These are phyloP conservation scores for Elsinoe ampelina DNA, from an alignment of 2,329 filamentous ascomycete species.

Conservation along the genomic window DNA sequence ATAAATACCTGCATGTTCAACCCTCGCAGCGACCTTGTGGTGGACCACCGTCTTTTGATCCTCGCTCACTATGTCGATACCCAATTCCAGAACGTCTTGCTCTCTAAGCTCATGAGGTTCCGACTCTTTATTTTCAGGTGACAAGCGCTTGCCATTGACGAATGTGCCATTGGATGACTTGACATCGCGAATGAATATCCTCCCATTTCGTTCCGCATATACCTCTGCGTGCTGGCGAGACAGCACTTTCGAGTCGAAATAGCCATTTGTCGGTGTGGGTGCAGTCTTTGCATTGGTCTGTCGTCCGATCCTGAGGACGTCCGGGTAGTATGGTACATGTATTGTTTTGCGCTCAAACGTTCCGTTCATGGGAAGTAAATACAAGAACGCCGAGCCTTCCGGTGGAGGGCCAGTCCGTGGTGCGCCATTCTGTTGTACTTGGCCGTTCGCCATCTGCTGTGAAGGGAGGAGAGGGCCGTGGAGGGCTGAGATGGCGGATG, in stretches of 20 bases:
- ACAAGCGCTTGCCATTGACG: conserved; percentile 83
- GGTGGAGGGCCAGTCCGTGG: conserved; percentile 22
- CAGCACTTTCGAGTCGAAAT: conserved; percentile 95
- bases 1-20: conserved; percentile 86
- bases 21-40: conserved; percentile 93
- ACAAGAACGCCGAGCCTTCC: conserved; percentile 67
- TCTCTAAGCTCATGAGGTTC: conserved; percentile 90
- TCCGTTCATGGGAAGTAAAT: conserved; percentile 81
- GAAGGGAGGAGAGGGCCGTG: conserved; percentile 57
- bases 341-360: conserved; percentile 98
- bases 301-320: conserved; percentile 85
- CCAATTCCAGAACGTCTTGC: conserved; percentile 84
- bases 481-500: conserved; percentile 54
- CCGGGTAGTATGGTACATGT: conserved; percentile 82
- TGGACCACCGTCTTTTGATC: conserved; percentile 98
- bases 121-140: conserved; percentile 89
- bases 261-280: conserved; percentile 83
- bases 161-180: conserved; percentile 99
- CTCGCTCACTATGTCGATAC: conserved; percentile 97
- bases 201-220: conserved; percentile 69
- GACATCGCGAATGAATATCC: conserved; percentile 92
- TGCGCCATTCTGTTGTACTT: conserved; percentile 48
- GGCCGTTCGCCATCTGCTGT: conserved; percentile 58
- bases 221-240: conserved; percentile 95
- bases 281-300: conserved; percentile 97